phyloP scores from a whole-genome alignment of 208 protist species.

The Trypanosoma lewisi region DNA sequence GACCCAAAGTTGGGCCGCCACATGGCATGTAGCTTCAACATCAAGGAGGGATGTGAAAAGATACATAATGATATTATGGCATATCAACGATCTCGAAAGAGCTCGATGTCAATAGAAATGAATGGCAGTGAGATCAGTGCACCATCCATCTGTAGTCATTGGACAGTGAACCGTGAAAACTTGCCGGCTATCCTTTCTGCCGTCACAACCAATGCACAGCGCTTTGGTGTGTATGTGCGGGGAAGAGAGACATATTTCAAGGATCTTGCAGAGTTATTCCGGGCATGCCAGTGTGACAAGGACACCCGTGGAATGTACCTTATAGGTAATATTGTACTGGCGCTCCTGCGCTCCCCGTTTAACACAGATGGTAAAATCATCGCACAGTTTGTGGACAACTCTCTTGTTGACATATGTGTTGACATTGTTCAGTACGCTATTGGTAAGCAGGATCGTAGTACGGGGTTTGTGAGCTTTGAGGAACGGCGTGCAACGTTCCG shows the following conservation, averaged over 20 bases:
- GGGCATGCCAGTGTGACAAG: constrained; percentile 22
- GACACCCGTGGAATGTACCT: constrained; percentile 43
- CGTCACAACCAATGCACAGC: constrained; percentile 39
- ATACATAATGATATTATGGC: constrained; percentile 43
- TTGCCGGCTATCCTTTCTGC: constrained; percentile 53
- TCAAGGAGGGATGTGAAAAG: constrained; percentile 51
- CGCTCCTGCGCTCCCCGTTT: constrained; percentile 60
- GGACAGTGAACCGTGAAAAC: constrained; percentile 53
- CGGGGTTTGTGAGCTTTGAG: constrained; percentile 62
- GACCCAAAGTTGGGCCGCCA: constrained; percentile 58
- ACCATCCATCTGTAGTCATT: constrained; percentile 33
- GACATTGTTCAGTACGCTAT: constrained; percentile 82
- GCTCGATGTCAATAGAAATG: neutral
- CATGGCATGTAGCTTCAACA: constrained; percentile 78
- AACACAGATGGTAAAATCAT: constrained; percentile 72
- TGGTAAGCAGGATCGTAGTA: constrained; percentile 46
- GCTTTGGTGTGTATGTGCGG: constrained; percentile 62
- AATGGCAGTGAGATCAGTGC: constrained; percentile 8
- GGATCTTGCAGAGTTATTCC: constrained; percentile 58
- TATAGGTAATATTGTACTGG: constrained; percentile 44
- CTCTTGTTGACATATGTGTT: constrained; percentile 56
- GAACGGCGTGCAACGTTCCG: constrained; percentile 71
- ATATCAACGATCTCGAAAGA: constrained; percentile 37
- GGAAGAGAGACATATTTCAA: constrained; percentile 43
- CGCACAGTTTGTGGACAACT: constrained; percentile 67